Conservation (phyloP, 768 basidiomycete species). For the Rhodocollybia butyracea region DNA sequence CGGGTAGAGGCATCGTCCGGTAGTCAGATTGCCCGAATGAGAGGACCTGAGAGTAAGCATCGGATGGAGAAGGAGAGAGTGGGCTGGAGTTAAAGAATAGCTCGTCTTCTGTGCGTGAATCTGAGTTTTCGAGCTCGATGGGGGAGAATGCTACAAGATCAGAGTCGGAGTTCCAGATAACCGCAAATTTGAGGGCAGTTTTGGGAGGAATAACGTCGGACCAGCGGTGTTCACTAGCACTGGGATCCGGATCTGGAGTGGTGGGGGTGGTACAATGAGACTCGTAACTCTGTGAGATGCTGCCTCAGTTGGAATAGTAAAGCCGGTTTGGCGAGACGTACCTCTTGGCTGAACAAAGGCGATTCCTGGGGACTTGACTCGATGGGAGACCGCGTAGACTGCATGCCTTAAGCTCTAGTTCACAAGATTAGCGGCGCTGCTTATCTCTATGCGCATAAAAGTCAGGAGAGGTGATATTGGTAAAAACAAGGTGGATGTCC, state of each 20-base stretch:
- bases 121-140: constrained; percentile 37
- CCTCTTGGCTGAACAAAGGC: background rate
- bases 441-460: too few relatives aligned
- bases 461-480: too few relatives aligned
- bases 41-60: constrained; percentile 25
- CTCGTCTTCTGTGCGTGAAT: constrained; percentile 11
- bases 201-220: constrained; percentile 56
- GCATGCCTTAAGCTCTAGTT: too few relatives aligned
- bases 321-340: background rate
- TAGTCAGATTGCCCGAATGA: constrained; percentile 21
- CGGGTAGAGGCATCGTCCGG: constrained; percentile 15
- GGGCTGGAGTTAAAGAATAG: background rate
- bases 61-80: constrained; percentile 22
- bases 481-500: too few relatives aligned
- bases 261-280: background rate
- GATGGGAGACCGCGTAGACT: too few relatives aligned
- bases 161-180: constrained; percentile 51
- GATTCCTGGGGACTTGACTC: background rate
- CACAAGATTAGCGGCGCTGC: too few relatives aligned
- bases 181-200: constrained; percentile 55
- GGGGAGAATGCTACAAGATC: constrained; percentile 57
- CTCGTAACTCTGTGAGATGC: background rate
- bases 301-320: background rate
- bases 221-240: constrained; percentile 42
- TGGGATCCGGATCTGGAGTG: too few relatives aligned